phyloP scores from a whole-genome alignment of 1,284 basidiomycete species.

The Boletus sp. region DNA sequence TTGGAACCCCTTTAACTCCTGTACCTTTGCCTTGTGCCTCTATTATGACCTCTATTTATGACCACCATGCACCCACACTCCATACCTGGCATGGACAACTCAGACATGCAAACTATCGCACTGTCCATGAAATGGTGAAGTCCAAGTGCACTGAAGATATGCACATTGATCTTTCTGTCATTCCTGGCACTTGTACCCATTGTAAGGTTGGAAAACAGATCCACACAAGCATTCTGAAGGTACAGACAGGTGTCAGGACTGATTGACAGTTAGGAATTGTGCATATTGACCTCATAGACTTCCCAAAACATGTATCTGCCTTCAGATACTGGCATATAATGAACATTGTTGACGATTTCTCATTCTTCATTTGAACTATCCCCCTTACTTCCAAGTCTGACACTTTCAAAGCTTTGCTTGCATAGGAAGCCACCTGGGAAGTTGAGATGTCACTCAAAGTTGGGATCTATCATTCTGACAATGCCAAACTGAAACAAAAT shows the following conservation, averaged over 20 bases:
- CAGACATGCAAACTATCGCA: neutral
- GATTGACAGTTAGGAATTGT: neutral
- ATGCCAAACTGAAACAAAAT: neutral
- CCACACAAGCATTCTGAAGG: neutral
- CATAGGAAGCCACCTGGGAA: too few relatives aligned
- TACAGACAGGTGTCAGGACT: neutral
- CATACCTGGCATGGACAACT: neutral
- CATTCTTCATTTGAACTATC: neutral
- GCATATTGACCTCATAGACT: neutral
- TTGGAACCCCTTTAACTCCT: too few relatives aligned
- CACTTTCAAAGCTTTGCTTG: neutral
- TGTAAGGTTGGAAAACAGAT: neutral
- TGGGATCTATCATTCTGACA: neutral
- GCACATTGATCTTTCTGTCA: neutral
- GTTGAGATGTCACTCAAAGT: too few relatives aligned
- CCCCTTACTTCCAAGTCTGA: neutral
- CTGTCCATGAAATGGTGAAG: neutral
- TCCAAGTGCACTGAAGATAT: neutral
- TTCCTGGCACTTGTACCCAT: neutral
- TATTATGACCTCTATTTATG: too few relatives aligned
- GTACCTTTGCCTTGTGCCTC: too few relatives aligned
- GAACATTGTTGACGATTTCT: neutral
- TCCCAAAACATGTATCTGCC: neutral
- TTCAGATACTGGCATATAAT: neutral
- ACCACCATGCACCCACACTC: too few relatives aligned